Base-by-base conservation (phyloP, 208 protist species). In the Leishmania aethiopica region DNA sequence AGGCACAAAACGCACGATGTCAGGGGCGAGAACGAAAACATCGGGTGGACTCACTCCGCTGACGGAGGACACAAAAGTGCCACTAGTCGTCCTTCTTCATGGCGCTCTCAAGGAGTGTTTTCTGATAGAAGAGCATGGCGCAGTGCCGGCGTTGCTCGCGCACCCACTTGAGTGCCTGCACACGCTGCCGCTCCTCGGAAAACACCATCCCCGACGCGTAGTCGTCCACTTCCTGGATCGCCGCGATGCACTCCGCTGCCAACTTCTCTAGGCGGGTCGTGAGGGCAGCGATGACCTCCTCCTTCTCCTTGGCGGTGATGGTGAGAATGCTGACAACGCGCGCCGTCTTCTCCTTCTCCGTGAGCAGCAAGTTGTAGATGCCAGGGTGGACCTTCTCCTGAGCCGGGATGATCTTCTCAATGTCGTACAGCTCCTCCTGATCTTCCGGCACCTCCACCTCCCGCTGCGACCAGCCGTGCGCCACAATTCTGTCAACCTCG, bases 321-420 rank as follows among this genome's bases (percentile, higher is more conserved):
- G 93, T 92, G 37, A 96, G 84, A 40, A 93, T 85, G 75, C 91
- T 93, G 19, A 97, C 90, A 66, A 84, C 90, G 70, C 89, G 89
- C 55, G 90, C 77, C 35, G 89, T 80, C 81, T 84, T 88, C 86
- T 97, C 91, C 78, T 96, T 94, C 70, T 97, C 92, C 19, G 85
- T 89, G 8, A 95, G 86, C 35, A 97, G 87, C 62, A 97, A 77
- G 78, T 96, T 97, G 85, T 97, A 95, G 32, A 97, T 89, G 28
- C 89, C 92, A 55, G 94, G 92, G 81, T 97, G 94, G 42, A 95
- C 88, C 83, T 91, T 93, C 80, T 97, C 94, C 81, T 97, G 90
- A 13, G 94, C 85, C 4, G 94, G 94, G 45, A 96, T 94, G 72
- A 97, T 96, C 53, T 81, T 82, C 75, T 97, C 94, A 70, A 96